Percentiles rank a stretch among this genome's conserved stretches.
These are phyloP conservation scores for Lachancea mirantina DNA, from an alignment of 805 yeast genomes.

Conservation along the genomic window DNA sequence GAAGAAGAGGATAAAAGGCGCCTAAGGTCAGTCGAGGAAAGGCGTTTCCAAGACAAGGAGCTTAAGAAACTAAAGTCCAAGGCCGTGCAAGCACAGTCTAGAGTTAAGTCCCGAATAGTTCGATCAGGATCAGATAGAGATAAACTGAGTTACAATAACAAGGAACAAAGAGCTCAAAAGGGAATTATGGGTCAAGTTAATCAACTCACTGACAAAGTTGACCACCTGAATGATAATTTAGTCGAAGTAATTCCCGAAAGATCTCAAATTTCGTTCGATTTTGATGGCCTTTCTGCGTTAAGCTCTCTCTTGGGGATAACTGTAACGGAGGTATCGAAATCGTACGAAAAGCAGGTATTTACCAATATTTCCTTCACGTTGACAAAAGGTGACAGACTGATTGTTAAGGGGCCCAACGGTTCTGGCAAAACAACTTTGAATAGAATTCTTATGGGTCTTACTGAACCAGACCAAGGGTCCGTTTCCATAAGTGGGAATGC, in stretches of 20 bases:
- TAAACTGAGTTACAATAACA: conserved; percentile 13
- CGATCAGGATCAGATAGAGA: conserved; percentile 15
- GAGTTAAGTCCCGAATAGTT: conserved; percentile 12
- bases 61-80: conserved; percentile 12
- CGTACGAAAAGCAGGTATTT: conserved; percentile 11
- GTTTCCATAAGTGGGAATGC: conserved; percentile 15
- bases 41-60: conserved; percentile 14
- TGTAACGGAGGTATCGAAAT: conserved; percentile 11
- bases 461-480: conserved; percentile 12
- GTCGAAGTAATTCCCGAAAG: conserved; percentile 14
- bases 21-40: conserved; percentile 9
- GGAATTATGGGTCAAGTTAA: conserved; percentile 11
- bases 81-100: conserved; percentile 12
- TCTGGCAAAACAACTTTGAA: conserved; percentile 19
- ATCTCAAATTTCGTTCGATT: conserved; percentile 10
- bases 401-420: conserved; percentile 19
- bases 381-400: conserved; percentile 12
- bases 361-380: conserved; percentile 11
- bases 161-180: conserved; percentile 15
- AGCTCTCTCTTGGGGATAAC: conserved; percentile 11
- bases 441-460: conserved; percentile 12
- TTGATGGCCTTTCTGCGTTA: conserved; percentile 12
- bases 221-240: conserved; percentile 11
- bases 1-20: conserved; percentile 13
- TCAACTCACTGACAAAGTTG: conserved; percentile 13